phyloP scores from a whole-genome alignment of 176 grass and related monocot species.

The Avena sativa region DNA sequence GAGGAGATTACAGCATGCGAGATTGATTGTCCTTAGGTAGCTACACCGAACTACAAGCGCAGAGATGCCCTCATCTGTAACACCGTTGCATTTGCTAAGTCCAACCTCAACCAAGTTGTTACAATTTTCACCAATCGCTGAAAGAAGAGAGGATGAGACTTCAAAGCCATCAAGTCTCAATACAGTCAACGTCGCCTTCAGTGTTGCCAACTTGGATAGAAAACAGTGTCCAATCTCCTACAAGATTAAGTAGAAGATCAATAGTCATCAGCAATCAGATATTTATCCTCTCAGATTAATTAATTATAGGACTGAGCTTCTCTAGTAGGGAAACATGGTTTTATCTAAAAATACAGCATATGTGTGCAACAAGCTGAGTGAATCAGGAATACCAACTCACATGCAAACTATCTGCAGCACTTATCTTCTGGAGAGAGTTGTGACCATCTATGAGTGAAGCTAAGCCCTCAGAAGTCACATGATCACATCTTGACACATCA shows the following conservation, averaged over 20 bases:
- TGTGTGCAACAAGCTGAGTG: neutral
- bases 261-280: conserved; percentile 16
- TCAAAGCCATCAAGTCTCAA: conserved; percentile 86
- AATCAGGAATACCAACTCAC: conserved; percentile 49
- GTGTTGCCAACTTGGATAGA: conserved; percentile 65
- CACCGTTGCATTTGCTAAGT: conserved; percentile 84
- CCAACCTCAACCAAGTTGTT: conserved; percentile 82
- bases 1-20: conserved; percentile 75
- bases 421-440: conserved; percentile 65
- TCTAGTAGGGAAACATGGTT: conserved; percentile 15
- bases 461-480: conserved; percentile 82
- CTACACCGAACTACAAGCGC: conserved; percentile 65
- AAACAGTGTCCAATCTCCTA: conserved; percentile 76
- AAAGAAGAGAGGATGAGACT: conserved; percentile 63
- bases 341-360: neutral
- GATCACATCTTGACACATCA: conserved; percentile 90
- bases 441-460: conserved; percentile 74
- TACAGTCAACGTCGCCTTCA: conserved; percentile 72
- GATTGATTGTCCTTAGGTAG: conserved; percentile 76
- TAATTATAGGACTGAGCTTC: neutral
- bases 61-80: conserved; percentile 85
- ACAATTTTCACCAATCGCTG: conserved; percentile 64
- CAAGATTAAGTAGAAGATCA: conserved; percentile 39
- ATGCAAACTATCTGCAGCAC: conserved; percentile 83
- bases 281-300: neutral